Evolutionary conservation across 2,329 filamentous ascomycete genomes (phyloP).

Genomic region (Sporothrix phasma): DNA sequence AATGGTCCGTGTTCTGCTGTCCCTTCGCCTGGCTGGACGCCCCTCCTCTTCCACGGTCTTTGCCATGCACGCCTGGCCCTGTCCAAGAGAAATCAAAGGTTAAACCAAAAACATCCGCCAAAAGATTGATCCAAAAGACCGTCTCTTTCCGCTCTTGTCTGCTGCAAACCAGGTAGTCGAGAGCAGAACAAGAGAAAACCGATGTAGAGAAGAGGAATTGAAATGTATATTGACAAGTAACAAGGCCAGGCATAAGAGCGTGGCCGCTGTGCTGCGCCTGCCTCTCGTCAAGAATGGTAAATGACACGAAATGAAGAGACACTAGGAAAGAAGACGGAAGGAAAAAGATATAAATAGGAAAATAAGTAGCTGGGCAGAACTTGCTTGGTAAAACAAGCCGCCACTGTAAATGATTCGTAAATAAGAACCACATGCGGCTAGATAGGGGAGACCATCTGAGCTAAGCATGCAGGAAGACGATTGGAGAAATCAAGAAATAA

Average conservation of each 20-base stretch:
- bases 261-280: not conserved
- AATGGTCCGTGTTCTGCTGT: not conserved
- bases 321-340: slow-evolving; percentile 1
- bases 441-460: not conserved
- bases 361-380: slow-evolving; percentile 10
- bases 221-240: slow-evolving; percentile 12
- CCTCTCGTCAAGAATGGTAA: slow-evolving; percentile 12
- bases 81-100: slow-evolving; percentile 11
- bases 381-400: not conserved
- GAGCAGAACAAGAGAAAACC: not conserved
- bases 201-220: slow-evolving; percentile 16
- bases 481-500: slow-evolving; percentile 13
- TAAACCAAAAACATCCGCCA: slow-evolving; percentile 5
- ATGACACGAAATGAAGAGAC: slow-evolving; percentile 16
- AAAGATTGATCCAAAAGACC: slow-evolving; percentile 3
- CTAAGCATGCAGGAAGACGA: not conserved
- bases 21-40: not conserved
- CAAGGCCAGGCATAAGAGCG: not conserved
- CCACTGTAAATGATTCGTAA: slow-evolving; percentile 16
- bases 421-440: slow-evolving; percentile 1
- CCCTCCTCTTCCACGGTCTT: slow-evolving; percentile 1
- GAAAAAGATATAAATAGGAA: slow-evolving; percentile 10
- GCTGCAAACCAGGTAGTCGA: not conserved
- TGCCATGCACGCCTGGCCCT: slow-evolving; percentile 12
- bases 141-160: not conserved